Evolutionary conservation across 495 filamentous ascomycete genomes (phyloP).

Genomic region (Wilcoxina mikolae): DNA sequence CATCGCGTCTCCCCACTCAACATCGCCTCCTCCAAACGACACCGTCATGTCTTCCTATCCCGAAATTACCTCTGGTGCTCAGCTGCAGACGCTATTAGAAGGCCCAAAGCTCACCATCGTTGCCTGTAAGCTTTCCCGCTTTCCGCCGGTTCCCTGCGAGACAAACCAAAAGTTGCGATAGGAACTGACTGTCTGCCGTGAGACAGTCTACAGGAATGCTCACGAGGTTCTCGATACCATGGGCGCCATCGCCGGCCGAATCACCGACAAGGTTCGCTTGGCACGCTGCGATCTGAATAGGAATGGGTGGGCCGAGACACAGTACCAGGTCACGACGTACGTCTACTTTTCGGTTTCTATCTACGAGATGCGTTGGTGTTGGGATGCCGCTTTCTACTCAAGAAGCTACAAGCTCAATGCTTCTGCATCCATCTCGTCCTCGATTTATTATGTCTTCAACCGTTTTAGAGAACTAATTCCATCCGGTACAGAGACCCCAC

Average conservation of each 20-base stretch:
- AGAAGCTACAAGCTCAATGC: no score
- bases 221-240: background rate
- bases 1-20: no score
- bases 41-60: background rate
- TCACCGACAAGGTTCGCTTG: background rate
- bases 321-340: constrained; percentile 5
- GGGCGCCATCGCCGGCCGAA: background rate
- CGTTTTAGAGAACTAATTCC: background rate
- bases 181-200: background rate
- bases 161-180: background rate
- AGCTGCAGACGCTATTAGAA: constrained; percentile 1
- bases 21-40: no score
- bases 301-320: constrained; percentile 1
- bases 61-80: background rate
- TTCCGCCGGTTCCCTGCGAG: background rate
- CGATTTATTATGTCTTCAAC: background rate
- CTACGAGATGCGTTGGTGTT: no score
- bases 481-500: constrained; percentile 44
- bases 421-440: background rate
- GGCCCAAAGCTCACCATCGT: constrained; percentile 1
- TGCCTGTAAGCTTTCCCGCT: constrained; percentile 2
- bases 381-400: no score
- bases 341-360: background rate
- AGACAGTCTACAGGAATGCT: background rate
- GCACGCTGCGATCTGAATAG: constrained; percentile 4